Conservation (phyloP, 805 yeast genomes). For the Starmerella stigmatis region DNA sequence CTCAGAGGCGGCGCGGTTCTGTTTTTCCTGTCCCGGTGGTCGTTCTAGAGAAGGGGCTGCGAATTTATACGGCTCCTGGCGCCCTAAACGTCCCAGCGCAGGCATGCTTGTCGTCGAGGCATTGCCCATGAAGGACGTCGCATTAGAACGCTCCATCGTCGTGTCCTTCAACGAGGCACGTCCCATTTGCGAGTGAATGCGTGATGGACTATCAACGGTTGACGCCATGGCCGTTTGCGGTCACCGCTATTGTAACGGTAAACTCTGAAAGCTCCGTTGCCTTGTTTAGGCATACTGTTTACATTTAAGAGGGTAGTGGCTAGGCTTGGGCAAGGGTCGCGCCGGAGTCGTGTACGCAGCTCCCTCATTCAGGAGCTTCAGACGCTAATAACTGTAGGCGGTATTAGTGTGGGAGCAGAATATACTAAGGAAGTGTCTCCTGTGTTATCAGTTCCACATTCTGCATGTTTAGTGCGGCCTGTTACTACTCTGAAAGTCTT, state of each 20-base stretch:
- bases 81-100: neutral
- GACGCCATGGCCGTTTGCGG: neutral
- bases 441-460: too few relatives aligned
- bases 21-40: neutral
- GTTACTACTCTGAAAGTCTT: too few relatives aligned
- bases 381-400: too few relatives aligned
- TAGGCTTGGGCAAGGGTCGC: conserved; percentile 1
- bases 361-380: too few relatives aligned
- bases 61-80: conserved; percentile 4
- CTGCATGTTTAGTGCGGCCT: too few relatives aligned
- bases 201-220: neutral
- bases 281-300: conserved; percentile 4
- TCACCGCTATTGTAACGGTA: neutral
- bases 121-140: neutral
- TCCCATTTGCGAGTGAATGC: neutral
- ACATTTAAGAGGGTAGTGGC: conserved; percentile 1
- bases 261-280: neutral
- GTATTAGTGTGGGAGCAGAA: too few relatives aligned
- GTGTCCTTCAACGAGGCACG: conserved; percentile 1
- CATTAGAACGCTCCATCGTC: conserved; percentile 5
- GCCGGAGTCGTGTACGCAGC: too few relatives aligned
- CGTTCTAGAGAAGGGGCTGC: neutral
- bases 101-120: conserved; percentile 4
- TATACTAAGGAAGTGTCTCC: too few relatives aligned
- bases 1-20: neutral